Evolutionary conservation across 225 moss, liverwort and hornwort genomes (phyloP).

Genomic region (Pseudoscleropodium purum): DNA sequence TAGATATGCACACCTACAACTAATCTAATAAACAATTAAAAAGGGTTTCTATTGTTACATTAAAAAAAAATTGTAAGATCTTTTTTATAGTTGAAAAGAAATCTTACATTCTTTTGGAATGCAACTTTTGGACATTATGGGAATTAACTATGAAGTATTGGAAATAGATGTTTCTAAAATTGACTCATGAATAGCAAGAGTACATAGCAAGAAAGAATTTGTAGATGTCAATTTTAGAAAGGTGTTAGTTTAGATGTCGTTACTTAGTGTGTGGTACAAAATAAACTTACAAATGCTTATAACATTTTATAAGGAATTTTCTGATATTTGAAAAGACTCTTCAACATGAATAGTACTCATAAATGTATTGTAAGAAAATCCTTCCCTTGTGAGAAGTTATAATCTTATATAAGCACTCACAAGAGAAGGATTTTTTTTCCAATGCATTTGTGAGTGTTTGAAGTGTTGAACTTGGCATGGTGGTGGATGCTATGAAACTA

Average conservation of each 20-base stretch:
- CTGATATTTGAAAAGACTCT: not conserved
- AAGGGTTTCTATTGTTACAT: rapidly evolving
- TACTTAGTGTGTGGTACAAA: rapidly evolving
- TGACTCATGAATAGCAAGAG: rapidly evolving
- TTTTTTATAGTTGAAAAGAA: not conserved
- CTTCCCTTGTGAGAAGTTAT: no score
- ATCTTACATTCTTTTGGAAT: not conserved
- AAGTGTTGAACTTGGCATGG: no score
- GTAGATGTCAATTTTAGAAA: rapidly evolving
- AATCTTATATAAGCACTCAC: no score
- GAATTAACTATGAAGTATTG: not conserved
- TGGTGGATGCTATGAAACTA: no score
- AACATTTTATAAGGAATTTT: not conserved
- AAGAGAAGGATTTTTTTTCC: no score
- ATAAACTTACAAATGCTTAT: not conserved
- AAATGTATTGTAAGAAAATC: no score
- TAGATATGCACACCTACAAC: not conserved
- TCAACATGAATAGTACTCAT: no score
- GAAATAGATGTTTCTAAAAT: not conserved
- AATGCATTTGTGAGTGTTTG: no score
- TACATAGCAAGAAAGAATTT: not conserved
- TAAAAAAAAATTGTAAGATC: not conserved
- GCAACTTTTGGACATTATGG: not conserved
- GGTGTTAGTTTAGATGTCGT: rapidly evolving
- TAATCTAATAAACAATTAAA: rapidly evolving